phyloP scores from a whole-genome alignment of 208 protist genomes.

The Phytomonas sp. region DNA sequence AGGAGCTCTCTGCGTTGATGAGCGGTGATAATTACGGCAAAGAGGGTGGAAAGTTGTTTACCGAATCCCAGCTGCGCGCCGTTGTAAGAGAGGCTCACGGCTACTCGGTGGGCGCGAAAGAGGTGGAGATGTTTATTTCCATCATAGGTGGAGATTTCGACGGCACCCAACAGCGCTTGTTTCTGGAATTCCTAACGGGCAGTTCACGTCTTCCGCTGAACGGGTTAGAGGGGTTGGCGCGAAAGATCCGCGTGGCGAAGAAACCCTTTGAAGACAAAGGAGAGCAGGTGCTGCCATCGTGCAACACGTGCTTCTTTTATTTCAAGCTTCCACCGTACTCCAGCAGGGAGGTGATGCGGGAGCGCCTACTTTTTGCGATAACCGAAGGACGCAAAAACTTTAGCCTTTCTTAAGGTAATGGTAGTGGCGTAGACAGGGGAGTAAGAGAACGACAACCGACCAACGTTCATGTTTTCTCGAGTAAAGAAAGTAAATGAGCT shows the following conservation, averaged over 20 bases:
- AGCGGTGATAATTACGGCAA: constrained; percentile 27
- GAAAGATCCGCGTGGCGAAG: constrained; percentile 73
- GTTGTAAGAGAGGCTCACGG: constrained; percentile 68
- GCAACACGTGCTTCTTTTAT: constrained; percentile 90
- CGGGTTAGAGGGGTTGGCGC: constrained; percentile 56
- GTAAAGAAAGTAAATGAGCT: no score
- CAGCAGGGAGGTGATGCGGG: constrained; percentile 53
- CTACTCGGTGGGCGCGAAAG: constrained; percentile 49
- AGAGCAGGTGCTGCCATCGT: constrained; percentile 79
- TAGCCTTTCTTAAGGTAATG: constrained; percentile 58
- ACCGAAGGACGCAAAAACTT: constrained; percentile 83
- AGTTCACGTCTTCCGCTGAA: constrained; percentile 69
- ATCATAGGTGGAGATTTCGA: constrained; percentile 66
- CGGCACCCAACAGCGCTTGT: constrained; percentile 56
- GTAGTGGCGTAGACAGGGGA: not conserved
- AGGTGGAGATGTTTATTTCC: constrained; percentile 60
- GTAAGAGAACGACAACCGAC: not conserved
- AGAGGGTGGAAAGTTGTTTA: constrained; percentile 38
- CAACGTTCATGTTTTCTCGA: not conserved
- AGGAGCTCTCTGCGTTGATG: constrained; percentile 46
- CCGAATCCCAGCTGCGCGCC: constrained; percentile 40
- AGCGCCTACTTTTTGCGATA: constrained; percentile 64
- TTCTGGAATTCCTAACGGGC: constrained; percentile 89
- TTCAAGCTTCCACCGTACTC: constrained; percentile 87
- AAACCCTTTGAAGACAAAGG: constrained; percentile 65